These are phyloP conservation scores for Dinochytrium kinnereticum DNA, from an alignment of 371 early-diverging fungal species.

Conservation along the genomic window DNA sequence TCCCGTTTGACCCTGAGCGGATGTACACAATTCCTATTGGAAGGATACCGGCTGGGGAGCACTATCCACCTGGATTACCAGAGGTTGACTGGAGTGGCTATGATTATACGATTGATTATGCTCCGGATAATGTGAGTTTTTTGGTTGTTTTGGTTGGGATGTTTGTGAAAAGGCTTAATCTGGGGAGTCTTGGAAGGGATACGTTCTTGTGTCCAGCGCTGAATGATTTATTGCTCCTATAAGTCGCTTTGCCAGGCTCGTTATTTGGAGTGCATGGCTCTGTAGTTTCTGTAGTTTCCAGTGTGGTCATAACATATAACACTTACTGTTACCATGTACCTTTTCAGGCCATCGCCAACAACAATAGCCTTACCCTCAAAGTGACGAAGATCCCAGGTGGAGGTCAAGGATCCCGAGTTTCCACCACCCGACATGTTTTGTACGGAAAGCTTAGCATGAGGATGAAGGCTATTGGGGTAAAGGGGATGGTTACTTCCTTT, in stretches of 20 bases:
- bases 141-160: background rate
- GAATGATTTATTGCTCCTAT: too few species aligned
- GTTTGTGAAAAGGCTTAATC: background rate
- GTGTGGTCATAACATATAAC: too few species aligned
- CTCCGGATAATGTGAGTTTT: conserved; percentile 9
- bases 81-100: conserved; percentile 19
- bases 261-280: too few species aligned
- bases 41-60: background rate
- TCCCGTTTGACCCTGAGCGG: conserved; percentile 12
- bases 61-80: conserved; percentile 22
- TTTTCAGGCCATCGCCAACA: background rate
- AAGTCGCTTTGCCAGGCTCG: too few species aligned
- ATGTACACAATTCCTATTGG: conserved; percentile 17
- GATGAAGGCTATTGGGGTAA: conserved; percentile 53
- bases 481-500: conserved; percentile 69
- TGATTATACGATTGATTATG: conserved; percentile 25
- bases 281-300: too few species aligned
- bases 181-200: too few species aligned
- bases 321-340: too few species aligned
- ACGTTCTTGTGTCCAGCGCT: too few species aligned
- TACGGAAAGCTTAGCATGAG: conserved; percentile 59
- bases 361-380: background rate
- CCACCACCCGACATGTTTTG: conserved; percentile 37
- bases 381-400: background rate
- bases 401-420: conserved; percentile 22